phyloP scores from a whole-genome alignment of 2,329 filamentous ascomycete species.

The Thielaviopsis musarum region DNA sequence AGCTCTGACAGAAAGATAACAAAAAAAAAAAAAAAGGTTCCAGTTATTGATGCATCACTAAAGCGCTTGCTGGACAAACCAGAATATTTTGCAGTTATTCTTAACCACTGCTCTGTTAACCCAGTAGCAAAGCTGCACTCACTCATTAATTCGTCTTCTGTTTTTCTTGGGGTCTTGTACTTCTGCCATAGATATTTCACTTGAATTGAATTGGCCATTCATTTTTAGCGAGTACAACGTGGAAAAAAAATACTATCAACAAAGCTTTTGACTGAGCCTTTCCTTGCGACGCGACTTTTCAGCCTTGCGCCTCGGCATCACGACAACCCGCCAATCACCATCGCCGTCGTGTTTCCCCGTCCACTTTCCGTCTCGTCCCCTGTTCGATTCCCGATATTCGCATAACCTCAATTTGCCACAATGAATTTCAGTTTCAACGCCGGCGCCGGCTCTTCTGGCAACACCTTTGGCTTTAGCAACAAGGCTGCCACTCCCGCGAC shows the following conservation, averaged over 20 bases:
- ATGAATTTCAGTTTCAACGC: slow-evolving; percentile 27
- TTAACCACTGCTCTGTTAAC: not conserved
- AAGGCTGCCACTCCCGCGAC: slow-evolving; percentile 1
- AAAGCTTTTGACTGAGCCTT: not conserved
- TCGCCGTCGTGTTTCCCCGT: not conserved
- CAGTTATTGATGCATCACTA: too few species aligned
- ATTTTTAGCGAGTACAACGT: not conserved
- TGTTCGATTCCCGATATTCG: not conserved
- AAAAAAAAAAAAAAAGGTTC: too few species aligned
- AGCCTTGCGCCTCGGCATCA: not conserved
- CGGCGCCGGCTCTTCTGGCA: slow-evolving; percentile 19
- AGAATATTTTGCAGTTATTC: not conserved
- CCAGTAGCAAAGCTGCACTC: too few species aligned
- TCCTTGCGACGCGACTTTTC: not conserved
- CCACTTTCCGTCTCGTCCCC: too few species aligned
- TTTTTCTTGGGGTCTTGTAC: not conserved
- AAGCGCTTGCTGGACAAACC: too few species aligned
- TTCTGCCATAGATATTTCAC: not conserved
- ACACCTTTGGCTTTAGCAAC: slow-evolving; percentile 18
- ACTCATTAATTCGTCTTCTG: not conserved
- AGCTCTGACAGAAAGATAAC: too few species aligned
- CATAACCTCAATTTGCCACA: slow-evolving; percentile 7
- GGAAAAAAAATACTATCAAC: not conserved
- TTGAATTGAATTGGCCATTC: not conserved
- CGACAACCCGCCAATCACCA: not conserved